Conservation (phyloP, 1,139 yeast genomes). For the Zygosaccharomyces sapae region DNA sequence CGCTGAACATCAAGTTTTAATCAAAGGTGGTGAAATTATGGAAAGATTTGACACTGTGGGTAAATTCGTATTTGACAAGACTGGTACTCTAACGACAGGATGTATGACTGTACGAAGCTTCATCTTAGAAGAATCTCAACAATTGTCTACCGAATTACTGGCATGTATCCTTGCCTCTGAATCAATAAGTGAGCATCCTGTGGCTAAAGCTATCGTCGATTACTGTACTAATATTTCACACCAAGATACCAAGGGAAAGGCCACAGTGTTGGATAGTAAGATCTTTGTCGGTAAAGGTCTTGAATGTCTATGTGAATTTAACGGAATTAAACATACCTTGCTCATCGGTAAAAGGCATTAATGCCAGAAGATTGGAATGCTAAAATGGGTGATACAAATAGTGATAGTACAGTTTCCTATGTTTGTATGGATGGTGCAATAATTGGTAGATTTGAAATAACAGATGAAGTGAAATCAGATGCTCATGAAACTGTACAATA, state of each 20-base stretch:
- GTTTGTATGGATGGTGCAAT: slow-evolving; percentile 52
- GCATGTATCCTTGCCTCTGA: slow-evolving; percentile 55
- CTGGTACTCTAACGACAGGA: slow-evolving; percentile 92
- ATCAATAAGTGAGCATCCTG: slow-evolving; percentile 78
- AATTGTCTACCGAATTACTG: slow-evolving; percentile 15
- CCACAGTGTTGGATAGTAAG: slow-evolving; percentile 43
- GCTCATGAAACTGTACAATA: slow-evolving; percentile 57
- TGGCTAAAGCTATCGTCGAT: slow-evolving; percentile 62
- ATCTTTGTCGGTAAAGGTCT: slow-evolving; percentile 73
- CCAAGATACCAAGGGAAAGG: slow-evolving; percentile 16
- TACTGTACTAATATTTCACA: slow-evolving; percentile 27
- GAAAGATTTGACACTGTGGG: slow-evolving; percentile 67
- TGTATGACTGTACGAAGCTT: slow-evolving; percentile 53
- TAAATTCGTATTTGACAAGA: slow-evolving; percentile 82
- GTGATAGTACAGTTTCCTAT: slow-evolving; percentile 38
- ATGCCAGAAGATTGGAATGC: slow-evolving; percentile 35
- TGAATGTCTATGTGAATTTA: slow-evolving; percentile 34
- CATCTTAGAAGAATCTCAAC: slow-evolving; percentile 10
- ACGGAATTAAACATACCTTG: slow-evolving; percentile 37
- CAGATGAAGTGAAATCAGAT: slow-evolving; percentile 67
- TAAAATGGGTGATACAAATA: slow-evolving; percentile 19
- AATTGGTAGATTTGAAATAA: slow-evolving; percentile 61
- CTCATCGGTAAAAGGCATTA: slow-evolving; percentile 56
- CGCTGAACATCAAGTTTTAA: slow-evolving; percentile 80
- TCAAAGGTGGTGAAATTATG: slow-evolving; percentile 88